Conservation (phyloP, 139 green algal species). For the Chara braunii region DNA sequence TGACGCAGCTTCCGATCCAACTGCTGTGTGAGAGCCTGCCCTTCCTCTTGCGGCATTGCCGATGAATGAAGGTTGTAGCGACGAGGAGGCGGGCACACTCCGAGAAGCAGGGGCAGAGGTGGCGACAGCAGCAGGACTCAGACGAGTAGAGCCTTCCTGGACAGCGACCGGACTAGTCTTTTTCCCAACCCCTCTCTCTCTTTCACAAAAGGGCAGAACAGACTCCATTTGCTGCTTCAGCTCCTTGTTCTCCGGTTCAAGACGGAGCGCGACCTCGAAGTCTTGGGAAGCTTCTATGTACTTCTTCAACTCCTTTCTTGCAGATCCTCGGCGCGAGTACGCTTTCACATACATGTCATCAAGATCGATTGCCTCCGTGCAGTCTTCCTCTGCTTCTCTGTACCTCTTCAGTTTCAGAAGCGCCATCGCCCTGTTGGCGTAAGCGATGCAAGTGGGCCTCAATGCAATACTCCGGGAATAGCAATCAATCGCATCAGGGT, state of each 20-base stretch:
- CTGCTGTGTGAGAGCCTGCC: too few species aligned
- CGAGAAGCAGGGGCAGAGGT: not conserved
- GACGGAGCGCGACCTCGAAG: not conserved
- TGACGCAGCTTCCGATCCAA: too few species aligned
- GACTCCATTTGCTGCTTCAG: too few species aligned
- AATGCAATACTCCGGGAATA: slow-evolving; percentile 26
- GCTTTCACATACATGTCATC: slow-evolving; percentile 40
- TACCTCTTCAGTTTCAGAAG: slow-evolving; percentile 30
- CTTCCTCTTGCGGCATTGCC: not conserved
- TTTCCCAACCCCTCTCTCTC: too few species aligned
- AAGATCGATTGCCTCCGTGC: slow-evolving; percentile 15
- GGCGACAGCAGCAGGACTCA: not conserved
- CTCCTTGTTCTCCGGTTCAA: not conserved
- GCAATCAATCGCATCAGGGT: slow-evolving; percentile 11
- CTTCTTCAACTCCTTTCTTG: not conserved
- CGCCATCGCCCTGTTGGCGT: slow-evolving; percentile 33
- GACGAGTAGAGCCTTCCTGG: not conserved
- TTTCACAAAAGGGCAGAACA: too few species aligned
- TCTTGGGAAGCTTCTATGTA: not conserved
- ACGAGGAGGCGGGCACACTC: not conserved
- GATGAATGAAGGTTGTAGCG: not conserved
- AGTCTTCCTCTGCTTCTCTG: slow-evolving; percentile 26
- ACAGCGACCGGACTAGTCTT: not conserved
- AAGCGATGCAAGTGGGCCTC: slow-evolving; percentile 5
- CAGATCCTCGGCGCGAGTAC: not conserved